phyloP scores from a whole-genome alignment of 1,284 basidiomycete genomes.

The Termitomyces sp. region DNA sequence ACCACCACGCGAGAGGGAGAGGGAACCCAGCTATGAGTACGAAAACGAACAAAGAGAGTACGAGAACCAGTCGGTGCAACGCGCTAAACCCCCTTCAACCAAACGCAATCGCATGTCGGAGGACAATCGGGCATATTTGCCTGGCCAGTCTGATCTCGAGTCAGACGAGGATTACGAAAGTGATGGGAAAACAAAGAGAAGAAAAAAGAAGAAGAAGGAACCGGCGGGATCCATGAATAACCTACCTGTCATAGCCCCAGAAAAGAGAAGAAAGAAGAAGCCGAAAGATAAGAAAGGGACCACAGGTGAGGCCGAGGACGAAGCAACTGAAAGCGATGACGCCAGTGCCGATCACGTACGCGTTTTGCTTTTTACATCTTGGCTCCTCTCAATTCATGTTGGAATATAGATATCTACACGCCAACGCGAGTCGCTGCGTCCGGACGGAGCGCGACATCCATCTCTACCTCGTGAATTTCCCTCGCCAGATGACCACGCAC shows the following conservation, averaged over 20 bases:
- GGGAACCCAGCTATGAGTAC: constrained; percentile 71
- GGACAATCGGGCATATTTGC: constrained; percentile 77
- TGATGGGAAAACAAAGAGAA: constrained; percentile 46
- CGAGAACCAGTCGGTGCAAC: constrained; percentile 33
- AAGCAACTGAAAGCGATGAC: constrained; percentile 40
- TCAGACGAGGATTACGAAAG: constrained; percentile 56
- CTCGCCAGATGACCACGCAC: constrained; percentile 19
- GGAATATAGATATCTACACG: constrained; percentile 27
- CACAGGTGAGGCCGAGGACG: constrained; percentile 26
- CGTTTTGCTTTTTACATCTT: constrained; percentile 1
- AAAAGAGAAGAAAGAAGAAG: constrained; percentile 48
- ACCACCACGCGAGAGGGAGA: constrained; percentile 27
- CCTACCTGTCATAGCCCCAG: constrained; percentile 59
- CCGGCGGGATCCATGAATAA: constrained; percentile 55
- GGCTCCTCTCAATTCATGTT: constrained; percentile 9
- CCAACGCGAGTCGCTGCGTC: constrained; percentile 27
- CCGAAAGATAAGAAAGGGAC: constrained; percentile 28
- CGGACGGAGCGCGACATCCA: constrained; percentile 21
- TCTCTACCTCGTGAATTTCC: constrained; percentile 25
- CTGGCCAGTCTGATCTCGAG: constrained; percentile 55
- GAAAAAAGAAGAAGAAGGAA: constrained; percentile 52
- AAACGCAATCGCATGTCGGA: constrained; percentile 59
- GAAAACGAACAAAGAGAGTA: constrained; percentile 66
- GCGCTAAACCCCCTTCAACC: constrained; percentile 30
- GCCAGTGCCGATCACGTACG: constrained; percentile 36